Percentiles rank a stretch among this genome's conserved stretches.
phyloP scores from a whole-genome alignment of 73 alveolate genomes.

The Paramecium tetraurelia region DNA sequence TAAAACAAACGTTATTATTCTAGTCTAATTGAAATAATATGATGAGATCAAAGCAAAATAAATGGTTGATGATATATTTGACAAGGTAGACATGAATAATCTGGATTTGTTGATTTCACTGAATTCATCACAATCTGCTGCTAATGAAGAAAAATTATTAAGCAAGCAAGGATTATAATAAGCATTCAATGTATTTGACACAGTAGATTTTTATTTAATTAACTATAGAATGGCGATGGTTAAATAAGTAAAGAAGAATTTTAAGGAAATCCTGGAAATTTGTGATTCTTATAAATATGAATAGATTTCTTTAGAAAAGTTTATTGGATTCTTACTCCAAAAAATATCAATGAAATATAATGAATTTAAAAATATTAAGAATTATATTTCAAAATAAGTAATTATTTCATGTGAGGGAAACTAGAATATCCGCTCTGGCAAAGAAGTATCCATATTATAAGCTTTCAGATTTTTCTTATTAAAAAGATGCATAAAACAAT shows the following conservation, averaged over 20 bases:
- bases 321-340: not conserved
- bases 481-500: too few relatives aligned
- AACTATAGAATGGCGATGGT: slow-evolving; percentile 30
- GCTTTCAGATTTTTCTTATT: not conserved
- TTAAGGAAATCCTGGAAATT: not conserved
- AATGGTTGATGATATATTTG: slow-evolving; percentile 47
- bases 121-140: not conserved
- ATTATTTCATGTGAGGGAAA: too few relatives aligned
- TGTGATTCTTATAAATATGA: not conserved
- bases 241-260: slow-evolving; percentile 32
- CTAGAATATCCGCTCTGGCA: not conserved
- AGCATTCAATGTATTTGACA: slow-evolving; percentile 20
- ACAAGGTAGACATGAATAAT: slow-evolving; percentile 29
- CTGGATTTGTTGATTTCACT: slow-evolving; percentile 51
- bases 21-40: not conserved
- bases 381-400: too few relatives aligned
- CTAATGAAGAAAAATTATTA: slow-evolving; percentile 7
- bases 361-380: not conserved
- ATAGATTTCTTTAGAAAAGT: not conserved
- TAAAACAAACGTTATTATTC: not conserved
- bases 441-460: not conserved
- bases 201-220: not conserved
- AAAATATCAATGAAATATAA: not conserved
- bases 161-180: not conserved
- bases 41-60: slow-evolving; percentile 23